These are phyloP conservation scores for Ascomycota sp. DNA, from an alignment of 2,329 filamentous ascomycete species.

Conservation along the genomic window DNA sequence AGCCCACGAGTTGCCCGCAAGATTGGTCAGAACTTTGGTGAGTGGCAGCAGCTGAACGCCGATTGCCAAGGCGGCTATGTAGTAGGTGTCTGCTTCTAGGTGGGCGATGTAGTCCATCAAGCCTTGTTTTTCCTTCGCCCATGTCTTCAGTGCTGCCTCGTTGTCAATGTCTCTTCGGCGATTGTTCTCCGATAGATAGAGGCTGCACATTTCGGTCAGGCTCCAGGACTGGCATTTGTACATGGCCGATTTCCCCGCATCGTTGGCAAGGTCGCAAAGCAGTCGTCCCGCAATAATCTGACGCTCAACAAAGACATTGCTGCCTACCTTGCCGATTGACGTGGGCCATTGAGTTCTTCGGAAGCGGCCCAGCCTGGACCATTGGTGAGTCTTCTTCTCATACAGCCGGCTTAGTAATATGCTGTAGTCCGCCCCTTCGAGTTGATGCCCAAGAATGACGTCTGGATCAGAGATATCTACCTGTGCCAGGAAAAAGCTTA, in stretches of 20 bases:
- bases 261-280: constrained; percentile 85
- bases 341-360: constrained; percentile 72
- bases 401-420: constrained; percentile 70
- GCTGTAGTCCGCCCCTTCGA: constrained; percentile 95
- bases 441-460: constrained; percentile 78
- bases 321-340: constrained; percentile 65
- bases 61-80: constrained; percentile 76
- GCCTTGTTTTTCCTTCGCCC: constrained; percentile 58
- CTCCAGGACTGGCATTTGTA: constrained; percentile 96
- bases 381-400: constrained; percentile 79
- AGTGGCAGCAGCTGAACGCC: constrained; percentile 81
- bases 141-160: constrained; percentile 68
- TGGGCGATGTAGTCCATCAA: constrained; percentile 87
- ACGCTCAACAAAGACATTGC: constrained; percentile 82
- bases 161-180: constrained; percentile 71
- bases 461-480: constrained; percentile 80
- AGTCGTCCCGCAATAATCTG: constrained; percentile 76
- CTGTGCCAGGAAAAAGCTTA: constrained; percentile 77
- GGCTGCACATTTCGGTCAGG: constrained; percentile 87
- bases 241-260: constrained; percentile 94
- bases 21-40: constrained; percentile 85
- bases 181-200: constrained; percentile 60
- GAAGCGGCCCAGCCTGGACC: constrained; percentile 81
- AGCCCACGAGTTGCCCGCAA: constrained; percentile 96
- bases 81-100: constrained; percentile 89